A percentile compares a stretch with the other conserved stretches of the same genome.
Evolutionary conservation across 192 early-diverging fungal genomes (phyloP).

Genomic region (Backusella psychrophila): DNA sequence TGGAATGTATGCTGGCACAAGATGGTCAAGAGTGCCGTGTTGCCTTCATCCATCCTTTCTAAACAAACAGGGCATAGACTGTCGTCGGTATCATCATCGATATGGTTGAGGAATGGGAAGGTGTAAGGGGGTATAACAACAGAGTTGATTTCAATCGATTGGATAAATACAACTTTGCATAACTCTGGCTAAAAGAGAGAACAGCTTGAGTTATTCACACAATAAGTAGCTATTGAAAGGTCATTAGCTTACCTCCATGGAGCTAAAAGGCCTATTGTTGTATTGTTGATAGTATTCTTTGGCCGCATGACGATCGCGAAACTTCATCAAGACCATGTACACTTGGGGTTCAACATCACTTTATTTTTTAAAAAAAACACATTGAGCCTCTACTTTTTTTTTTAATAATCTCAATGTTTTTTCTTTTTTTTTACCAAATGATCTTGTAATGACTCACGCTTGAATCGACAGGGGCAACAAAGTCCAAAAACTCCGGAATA

Average conservation of each 20-base stretch:
- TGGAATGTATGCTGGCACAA: conserved; percentile 97
- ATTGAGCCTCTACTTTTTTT: too few relatives aligned
- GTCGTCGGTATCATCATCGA: conserved; percentile 53
- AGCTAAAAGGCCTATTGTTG: conserved; percentile 84
- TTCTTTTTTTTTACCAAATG: conserved; percentile 41
- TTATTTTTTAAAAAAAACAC: too few relatives aligned
- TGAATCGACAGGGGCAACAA: conserved; percentile 67
- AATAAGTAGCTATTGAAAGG: background rate
- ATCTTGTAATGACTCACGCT: conserved; percentile 77
- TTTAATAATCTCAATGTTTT: too few relatives aligned
- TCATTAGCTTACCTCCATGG: conserved; percentile 59
- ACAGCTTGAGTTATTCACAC: too few relatives aligned
- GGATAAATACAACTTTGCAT: conserved; percentile 81
- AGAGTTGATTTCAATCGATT: conserved; percentile 66
- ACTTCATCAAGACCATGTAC: conserved; percentile 89
- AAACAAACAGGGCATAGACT: conserved; percentile 97
- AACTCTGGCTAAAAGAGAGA: conserved; percentile 57
- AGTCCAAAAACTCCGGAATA: conserved; percentile 86
- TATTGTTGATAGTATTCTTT: conserved; percentile 72
- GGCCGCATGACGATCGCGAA: conserved; percentile 60
- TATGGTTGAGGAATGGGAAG: conserved; percentile 54
- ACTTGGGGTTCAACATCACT: too few relatives aligned
- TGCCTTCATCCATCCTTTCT: conserved; percentile 87
- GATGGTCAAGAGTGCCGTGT: conserved; percentile 89
- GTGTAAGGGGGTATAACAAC: conserved; percentile 57